Conservation (phyloP, 2,329 filamentous ascomycete species). For the Colletotrichum sp. region DNA sequence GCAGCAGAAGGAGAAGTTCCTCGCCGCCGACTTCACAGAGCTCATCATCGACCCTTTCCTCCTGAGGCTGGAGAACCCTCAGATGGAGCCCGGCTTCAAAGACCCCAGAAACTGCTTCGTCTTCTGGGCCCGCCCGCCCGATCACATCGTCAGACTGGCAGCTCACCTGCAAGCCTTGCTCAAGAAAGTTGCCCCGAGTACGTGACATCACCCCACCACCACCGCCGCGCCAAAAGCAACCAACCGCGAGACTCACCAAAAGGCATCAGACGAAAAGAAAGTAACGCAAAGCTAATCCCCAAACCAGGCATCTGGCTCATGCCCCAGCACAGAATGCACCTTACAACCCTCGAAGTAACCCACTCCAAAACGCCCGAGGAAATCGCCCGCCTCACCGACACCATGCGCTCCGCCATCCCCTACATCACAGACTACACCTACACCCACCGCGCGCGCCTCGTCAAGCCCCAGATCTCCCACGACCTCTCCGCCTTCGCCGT, state of each 20-base stretch:
- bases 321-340: conserved; percentile 78
- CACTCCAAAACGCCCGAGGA: conserved; percentile 76
- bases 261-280: not conserved
- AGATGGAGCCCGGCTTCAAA: conserved; percentile 69
- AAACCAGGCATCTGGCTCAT: conserved; percentile 81
- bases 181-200: conserved; percentile 70
- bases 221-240: not conserved
- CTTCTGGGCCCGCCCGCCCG: conserved; percentile 85
- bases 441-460: conserved; percentile 72
- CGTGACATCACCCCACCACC: conserved; percentile 30
- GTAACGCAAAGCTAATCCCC: not conserved
- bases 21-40: conserved; percentile 70
- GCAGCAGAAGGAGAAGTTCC: conserved; percentile 77
- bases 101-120: conserved; percentile 85
- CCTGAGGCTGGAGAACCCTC: conserved; percentile 67
- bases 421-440: conserved; percentile 70
- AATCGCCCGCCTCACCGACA: conserved; percentile 66
- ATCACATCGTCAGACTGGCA: conserved; percentile 72
- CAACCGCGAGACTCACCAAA: not conserved
- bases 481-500: conserved; percentile 86
- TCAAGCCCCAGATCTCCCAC: conserved; percentile 83
- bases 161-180: conserved; percentile 71
- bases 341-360: conserved; percentile 85
- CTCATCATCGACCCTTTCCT: conserved; percentile 80
- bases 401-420: conserved; percentile 61